These are phyloP conservation scores for Penstemon eatonii DNA, from an alignment of 257 asterid genomes.

Conservation along the genomic window DNA sequence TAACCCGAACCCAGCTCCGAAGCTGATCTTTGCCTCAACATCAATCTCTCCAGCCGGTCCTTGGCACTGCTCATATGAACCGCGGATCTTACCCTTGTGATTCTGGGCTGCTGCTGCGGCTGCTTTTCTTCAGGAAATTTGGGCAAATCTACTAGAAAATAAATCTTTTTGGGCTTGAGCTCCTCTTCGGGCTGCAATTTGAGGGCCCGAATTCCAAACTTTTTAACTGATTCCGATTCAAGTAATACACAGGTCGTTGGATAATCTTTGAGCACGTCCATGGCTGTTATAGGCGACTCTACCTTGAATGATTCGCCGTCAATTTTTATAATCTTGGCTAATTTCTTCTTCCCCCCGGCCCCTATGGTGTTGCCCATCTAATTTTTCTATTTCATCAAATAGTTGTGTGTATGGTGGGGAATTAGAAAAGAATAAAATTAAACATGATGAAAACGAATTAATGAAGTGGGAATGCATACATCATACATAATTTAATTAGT, in stretches of 20 bases:
- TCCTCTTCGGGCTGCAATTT: slow-evolving; percentile 44
- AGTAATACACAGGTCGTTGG: slow-evolving; percentile 53
- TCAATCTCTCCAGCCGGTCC: slow-evolving; percentile 56
- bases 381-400: not conserved
- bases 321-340: slow-evolving; percentile 59
- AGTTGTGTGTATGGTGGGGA: slow-evolving; percentile 12
- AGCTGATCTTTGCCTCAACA: slow-evolving; percentile 40
- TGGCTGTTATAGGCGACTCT: slow-evolving; percentile 45
- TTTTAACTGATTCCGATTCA: slow-evolving; percentile 51
- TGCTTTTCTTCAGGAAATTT: slow-evolving; percentile 41
- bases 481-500: too few relatives aligned
- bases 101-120: slow-evolving; percentile 20
- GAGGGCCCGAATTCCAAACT: slow-evolving; percentile 62
- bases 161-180: slow-evolving; percentile 54
- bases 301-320: slow-evolving; percentile 63
- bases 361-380: slow-evolving; percentile 63
- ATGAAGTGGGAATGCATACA: too few relatives aligned
- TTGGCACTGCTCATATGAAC: slow-evolving; percentile 36
- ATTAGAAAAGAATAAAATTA: slow-evolving; percentile 1
- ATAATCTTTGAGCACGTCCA: slow-evolving; percentile 56
- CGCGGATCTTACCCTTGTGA: slow-evolving; percentile 38
- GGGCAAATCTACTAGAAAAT: slow-evolving; percentile 71
- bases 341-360: slow-evolving; percentile 31
- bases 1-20: slow-evolving; percentile 32
- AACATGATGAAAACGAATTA: slow-evolving; percentile 2